Conservation (phyloP, 2,329 filamentous ascomycete genomes). For the Ascosphaera pollenicola region DNA sequence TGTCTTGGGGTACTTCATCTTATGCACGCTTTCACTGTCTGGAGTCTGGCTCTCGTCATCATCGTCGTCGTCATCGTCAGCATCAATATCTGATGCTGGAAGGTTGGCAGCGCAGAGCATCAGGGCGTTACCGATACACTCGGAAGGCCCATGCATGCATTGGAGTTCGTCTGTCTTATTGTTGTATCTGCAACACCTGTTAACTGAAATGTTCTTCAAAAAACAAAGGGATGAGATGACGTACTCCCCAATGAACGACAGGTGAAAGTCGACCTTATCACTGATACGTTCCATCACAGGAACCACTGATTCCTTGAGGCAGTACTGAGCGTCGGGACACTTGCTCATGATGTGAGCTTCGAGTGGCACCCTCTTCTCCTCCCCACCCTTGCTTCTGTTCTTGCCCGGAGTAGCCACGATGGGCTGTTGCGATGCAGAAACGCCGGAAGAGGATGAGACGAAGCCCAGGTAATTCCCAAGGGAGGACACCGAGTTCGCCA, state of each 20-base stretch:
- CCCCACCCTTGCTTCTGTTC: background rate
- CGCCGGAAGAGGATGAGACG: background rate
- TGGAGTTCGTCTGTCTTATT: constrained; percentile 60
- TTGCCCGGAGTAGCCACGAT: constrained; percentile 1
- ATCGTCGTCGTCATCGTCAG: constrained; percentile 1
- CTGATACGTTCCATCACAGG: constrained; percentile 66
- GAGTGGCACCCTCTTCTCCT: constrained; percentile 37
- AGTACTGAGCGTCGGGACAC: constrained; percentile 77
- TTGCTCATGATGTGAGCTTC: constrained; percentile 97
- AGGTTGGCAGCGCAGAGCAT: constrained; percentile 72
- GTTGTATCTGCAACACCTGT: constrained; percentile 24
- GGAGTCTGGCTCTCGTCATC: constrained; percentile 2
- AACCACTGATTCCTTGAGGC: constrained; percentile 57
- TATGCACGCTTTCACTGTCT: too few relatives aligned
- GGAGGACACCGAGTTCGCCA: background rate
- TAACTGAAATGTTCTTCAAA: background rate
- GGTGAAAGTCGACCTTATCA: constrained; percentile 71
- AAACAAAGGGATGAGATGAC: constrained; percentile 8
- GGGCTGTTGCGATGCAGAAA: background rate
- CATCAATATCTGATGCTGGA: constrained; percentile 9
- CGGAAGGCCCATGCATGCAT: constrained; percentile 72
- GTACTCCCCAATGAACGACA: constrained; percentile 74
- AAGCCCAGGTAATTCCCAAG: background rate
- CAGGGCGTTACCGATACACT: constrained; percentile 88
- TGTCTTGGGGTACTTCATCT: constrained; percentile 39